phyloP scores from a whole-genome alignment of 371 early-diverging fungal species.

The Mortierella sp. region DNA sequence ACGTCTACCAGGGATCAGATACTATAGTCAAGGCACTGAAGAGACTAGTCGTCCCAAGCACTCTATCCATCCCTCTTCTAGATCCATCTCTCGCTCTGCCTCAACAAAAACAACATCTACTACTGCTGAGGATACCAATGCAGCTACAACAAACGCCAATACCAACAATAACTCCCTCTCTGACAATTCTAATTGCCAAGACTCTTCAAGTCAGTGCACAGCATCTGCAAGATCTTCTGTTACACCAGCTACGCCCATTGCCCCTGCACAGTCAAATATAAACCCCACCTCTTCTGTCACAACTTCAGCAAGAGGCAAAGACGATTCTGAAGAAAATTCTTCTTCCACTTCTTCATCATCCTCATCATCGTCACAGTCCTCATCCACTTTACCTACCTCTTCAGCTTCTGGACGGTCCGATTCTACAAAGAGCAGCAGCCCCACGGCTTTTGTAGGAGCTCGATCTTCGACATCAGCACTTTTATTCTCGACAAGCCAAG shows the following conservation, averaged over 20 bases:
- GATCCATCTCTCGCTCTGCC: slow-evolving; percentile 5
- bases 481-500: slow-evolving; percentile 37
- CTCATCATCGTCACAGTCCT: slow-evolving; percentile 9
- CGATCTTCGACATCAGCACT: slow-evolving; percentile 29
- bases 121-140: neutral
- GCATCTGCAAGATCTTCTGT: neutral
- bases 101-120: neutral
- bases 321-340: slow-evolving; percentile 7
- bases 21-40: slow-evolving; percentile 36
- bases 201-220: neutral
- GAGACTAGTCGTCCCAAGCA: slow-evolving; percentile 23
- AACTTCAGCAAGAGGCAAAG: slow-evolving; percentile 2
- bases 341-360: slow-evolving; percentile 12
- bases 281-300: neutral
- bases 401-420: slow-evolving; percentile 20
- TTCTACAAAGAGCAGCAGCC: neutral
- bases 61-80: slow-evolving; percentile 8
- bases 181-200: neutral
- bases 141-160: neutral
- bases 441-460: slow-evolving; percentile 26
- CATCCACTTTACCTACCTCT: slow-evolving; percentile 13
- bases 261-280: slow-evolving; percentile 4
- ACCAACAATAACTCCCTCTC: neutral
- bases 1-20: slow-evolving; percentile 14
- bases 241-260: slow-evolving; percentile 1